These are phyloP conservation scores for Plasmodium cynomolgi DNA, from an alignment of 169 alveolate genomes.

Conservation along the genomic window DNA sequence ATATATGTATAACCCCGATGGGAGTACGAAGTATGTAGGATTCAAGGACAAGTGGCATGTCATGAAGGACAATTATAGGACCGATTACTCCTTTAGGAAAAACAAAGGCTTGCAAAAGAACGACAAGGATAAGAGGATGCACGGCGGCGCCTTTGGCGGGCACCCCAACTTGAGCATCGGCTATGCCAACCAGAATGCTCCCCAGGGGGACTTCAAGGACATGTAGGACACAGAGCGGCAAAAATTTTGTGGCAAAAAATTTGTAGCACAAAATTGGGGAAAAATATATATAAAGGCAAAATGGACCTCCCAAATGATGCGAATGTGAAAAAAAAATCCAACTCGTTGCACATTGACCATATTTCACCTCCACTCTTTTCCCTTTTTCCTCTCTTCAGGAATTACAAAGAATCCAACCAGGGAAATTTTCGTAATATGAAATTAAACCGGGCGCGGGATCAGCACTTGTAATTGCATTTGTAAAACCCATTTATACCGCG, in stretches of 20 bases:
- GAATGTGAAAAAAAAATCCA: not conserved
- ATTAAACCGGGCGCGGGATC: constrained; percentile 13
- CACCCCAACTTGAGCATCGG: not conserved
- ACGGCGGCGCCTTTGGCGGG: constrained; percentile 1
- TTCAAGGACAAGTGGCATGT: constrained; percentile 70
- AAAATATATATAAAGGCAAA: not conserved
- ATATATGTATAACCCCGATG: constrained; percentile 79
- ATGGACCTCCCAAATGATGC: not conserved
- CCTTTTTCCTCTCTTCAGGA: not conserved
- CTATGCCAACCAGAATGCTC: constrained; percentile 14
- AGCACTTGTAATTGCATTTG: not conserved
- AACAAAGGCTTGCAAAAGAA: constrained; percentile 13
- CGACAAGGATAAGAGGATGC: constrained; percentile 51
- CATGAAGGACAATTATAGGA: constrained; percentile 23
- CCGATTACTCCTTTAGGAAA: constrained; percentile 41
- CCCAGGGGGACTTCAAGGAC: constrained; percentile 7
- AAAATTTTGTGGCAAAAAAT: not conserved
- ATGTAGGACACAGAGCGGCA: not conserved
- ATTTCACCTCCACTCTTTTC: not conserved
- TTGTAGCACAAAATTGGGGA: not conserved
- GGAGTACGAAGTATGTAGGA: constrained; percentile 81
- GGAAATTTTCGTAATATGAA: constrained; percentile 37
- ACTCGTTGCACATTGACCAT: not conserved
- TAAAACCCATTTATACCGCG: not conserved
- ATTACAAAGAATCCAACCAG: constrained; percentile 21